phyloP scores from a whole-genome alignment of 2,329 filamentous ascomycete genomes.

The Clarireedia hainanense region DNA sequence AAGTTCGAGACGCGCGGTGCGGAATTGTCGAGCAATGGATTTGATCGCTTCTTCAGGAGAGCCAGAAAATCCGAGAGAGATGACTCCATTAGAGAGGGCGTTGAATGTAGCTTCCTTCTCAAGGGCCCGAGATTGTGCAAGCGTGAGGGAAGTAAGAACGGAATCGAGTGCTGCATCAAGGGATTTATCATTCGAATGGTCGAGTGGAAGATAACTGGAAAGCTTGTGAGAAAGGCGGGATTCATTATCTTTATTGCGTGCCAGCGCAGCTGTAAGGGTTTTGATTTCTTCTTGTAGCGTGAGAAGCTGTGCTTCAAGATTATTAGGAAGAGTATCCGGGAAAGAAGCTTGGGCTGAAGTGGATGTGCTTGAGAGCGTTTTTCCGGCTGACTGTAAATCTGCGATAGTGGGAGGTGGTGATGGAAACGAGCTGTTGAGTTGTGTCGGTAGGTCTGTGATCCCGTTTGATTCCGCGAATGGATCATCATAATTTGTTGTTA shows the following conservation, averaged over 20 bases:
- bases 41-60: constrained; percentile 30
- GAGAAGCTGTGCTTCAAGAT: constrained; percentile 21
- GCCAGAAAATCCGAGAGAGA: constrained; percentile 45
- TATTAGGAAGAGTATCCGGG: constrained; percentile 20
- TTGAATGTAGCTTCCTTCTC: constrained; percentile 39
- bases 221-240: constrained; percentile 24
- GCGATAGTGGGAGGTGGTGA: constrained; percentile 27
- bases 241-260: constrained; percentile 22
- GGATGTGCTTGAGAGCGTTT: constrained; percentile 11
- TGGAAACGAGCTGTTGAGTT: constrained; percentile 25
- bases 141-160: constrained; percentile 27
- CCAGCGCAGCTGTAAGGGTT: constrained; percentile 21
- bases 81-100: constrained; percentile 40
- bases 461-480: constrained; percentile 11
- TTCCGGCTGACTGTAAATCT: constrained; percentile 21
- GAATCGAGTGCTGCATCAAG: constrained; percentile 27
- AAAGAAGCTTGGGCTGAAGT: constrained; percentile 19
- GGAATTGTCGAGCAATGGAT: constrained; percentile 42
- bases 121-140: constrained; percentile 23
- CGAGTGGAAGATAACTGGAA: constrained; percentile 19
- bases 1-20: constrained; percentile 50
- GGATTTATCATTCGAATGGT: constrained; percentile 20
- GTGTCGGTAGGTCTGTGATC: constrained; percentile 22
- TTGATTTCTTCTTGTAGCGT: constrained; percentile 20
- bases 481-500: constrained; percentile 10